Conservation (phyloP, 1,284 basidiomycete genomes). For the Naganishia albida region DNA sequence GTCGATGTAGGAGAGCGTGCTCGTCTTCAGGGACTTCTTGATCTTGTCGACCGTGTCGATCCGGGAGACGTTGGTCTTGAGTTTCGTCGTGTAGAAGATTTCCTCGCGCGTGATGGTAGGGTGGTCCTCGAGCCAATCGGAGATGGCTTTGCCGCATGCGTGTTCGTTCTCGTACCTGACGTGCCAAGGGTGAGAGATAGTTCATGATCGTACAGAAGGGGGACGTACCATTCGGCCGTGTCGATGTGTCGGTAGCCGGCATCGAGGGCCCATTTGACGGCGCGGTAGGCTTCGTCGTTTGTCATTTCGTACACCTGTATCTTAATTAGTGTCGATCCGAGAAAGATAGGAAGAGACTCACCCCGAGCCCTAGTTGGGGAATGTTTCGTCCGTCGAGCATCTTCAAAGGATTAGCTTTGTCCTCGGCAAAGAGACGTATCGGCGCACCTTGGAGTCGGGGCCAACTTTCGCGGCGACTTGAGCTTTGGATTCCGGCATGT, state of each 20-base stretch:
- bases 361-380: conserved; percentile 67
- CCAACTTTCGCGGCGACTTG: background rate
- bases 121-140: conserved; percentile 25
- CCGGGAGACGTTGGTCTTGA: conserved; percentile 64
- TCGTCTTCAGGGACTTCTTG: conserved; percentile 60
- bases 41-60: conserved; percentile 59
- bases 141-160: conserved; percentile 60
- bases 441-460: conserved; percentile 10
- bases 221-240: conserved; percentile 52
- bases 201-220: background rate
- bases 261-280: conserved; percentile 66
- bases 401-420: background rate
- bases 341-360: conserved; percentile 32
- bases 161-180: conserved; percentile 72
- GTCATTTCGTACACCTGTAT: conserved; percentile 65
- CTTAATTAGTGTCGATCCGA: conserved; percentile 19
- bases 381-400: conserved; percentile 62
- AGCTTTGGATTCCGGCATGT: background rate
- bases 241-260: conserved; percentile 69
- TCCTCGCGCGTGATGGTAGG: conserved; percentile 58
- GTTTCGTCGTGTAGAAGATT: conserved; percentile 70
- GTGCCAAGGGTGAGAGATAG: conserved; percentile 34
- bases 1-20: conserved; percentile 58
- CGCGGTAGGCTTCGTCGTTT: conserved; percentile 61
- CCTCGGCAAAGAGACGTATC: background rate